These are phyloP conservation scores for Ceratobasidium sp. DNA, from an alignment of 1,284 basidiomycete species.

Conservation along the genomic window DNA sequence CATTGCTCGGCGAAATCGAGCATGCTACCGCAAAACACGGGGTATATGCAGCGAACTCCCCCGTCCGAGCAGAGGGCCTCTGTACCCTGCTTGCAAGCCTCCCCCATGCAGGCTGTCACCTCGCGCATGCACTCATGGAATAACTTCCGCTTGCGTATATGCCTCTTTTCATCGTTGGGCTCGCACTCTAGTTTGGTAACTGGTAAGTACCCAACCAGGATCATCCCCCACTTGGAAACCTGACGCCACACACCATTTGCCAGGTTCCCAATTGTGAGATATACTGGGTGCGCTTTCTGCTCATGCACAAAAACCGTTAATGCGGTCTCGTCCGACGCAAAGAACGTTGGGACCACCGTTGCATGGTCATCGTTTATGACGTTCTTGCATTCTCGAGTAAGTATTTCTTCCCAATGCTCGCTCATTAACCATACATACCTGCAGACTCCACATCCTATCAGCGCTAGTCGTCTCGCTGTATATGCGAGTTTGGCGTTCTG, in stretches of 20 bases:
- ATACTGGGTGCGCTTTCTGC: slow-evolving; percentile 43
- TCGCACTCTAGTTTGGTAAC: slow-evolving; percentile 20
- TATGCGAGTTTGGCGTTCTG: background rate
- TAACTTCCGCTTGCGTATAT: background rate
- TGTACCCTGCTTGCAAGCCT: background rate
- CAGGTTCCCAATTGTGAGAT: slow-evolving; percentile 44
- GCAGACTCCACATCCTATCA: slow-evolving; percentile 38
- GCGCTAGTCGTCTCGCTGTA: slow-evolving; percentile 30
- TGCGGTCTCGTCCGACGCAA: slow-evolving; percentile 43
- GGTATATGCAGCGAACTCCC: slow-evolving; percentile 13
- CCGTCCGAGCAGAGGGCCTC: slow-evolving; percentile 34
- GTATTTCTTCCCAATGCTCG: background rate
- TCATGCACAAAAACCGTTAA: slow-evolving; percentile 38
- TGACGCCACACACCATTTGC: slow-evolving; percentile 36
- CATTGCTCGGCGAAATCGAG: slow-evolving; percentile 44
- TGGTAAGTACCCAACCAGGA: slow-evolving; percentile 41
- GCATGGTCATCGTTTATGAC: background rate
- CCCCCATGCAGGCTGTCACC: too few relatives aligned
- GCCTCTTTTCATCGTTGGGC: background rate
- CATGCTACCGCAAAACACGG: slow-evolving; percentile 27
- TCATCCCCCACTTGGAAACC: slow-evolving; percentile 14
- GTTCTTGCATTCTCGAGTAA: background rate
- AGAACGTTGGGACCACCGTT: slow-evolving; percentile 30
- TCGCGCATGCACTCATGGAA: slow-evolving; percentile 10
- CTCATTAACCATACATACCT: slow-evolving; percentile 13